Base-by-base conservation (phyloP, 2,329 filamentous ascomycete species). In the Elsinoe ampelina region DNA sequence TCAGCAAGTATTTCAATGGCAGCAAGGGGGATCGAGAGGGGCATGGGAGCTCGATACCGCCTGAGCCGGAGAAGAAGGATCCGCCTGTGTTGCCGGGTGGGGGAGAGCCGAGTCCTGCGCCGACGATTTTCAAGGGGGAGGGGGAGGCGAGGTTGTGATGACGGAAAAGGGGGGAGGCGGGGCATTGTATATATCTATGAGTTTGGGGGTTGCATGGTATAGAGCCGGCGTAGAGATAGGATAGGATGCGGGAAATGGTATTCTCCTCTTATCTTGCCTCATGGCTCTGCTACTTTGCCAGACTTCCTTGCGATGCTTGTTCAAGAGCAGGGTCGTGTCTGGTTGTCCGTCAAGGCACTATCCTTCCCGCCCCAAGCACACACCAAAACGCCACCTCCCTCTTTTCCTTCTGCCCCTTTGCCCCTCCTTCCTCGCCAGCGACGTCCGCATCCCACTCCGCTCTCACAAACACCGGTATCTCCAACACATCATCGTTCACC, bases 341-440 rank as follows among this genome's bases (percentile, higher is more conserved):
- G 41, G 41, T 45, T 6, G 3, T 22, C 15, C 12, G 13, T 39
- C 48, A 52, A 52, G 48, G 48, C 34, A 52, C 35, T 13, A 97
- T 93, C 65, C 84, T 84, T 8, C 93, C 93, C 58, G 95, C 81
- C 2, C 92, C 92, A 35, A 97, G 76, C 17, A 95, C 90, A 73
- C 88, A 90, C 93, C 93, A 98, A 72, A 95, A 97, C 57, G 90
- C 90, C 71, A 97, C 74, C 68, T 97, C 93, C 66, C 87, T 82
- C 75, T 84, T 92, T 72, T 92, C 87, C 69, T 79, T 85, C 68
- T 70, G 65, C 67, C 45, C 64, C 70, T 66, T 55, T 65, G 63
- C 59, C 57, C 74, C 72, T 2, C 78, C 75, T 11, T 82, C 85
- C 7, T 83, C 81, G 59, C 88, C 82, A 1, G 77, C 77, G 1